Base-by-base conservation (phyloP, 1,139 yeast genomes). In the Scheffersomyces cryptocercus region DNA sequence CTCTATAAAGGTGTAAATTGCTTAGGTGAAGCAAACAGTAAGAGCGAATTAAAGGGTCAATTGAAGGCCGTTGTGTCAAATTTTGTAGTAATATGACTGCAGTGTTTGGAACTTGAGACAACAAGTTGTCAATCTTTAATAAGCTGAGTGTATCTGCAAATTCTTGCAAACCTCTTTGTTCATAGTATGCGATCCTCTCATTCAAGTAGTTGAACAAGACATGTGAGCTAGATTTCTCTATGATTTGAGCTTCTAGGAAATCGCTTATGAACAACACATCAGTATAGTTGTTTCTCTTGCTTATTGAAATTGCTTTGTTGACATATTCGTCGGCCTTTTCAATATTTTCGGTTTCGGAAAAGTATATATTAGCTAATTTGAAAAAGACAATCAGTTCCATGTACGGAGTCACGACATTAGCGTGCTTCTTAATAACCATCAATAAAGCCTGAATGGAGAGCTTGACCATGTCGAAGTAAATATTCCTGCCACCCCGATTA, bases 271-370 rank as follows among this genome's bases (percentile, higher is more conserved):
- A 58, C 38, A 59, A 57, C 15, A 60, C 39, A 3, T 44, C 43
- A 1, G 44, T 29, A n/a, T 62, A 45, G 16, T 53, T 48, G 46
- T 62, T 65, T 41, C 76, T 58, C 10, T 57, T 51, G 5, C 78
- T 62, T 4, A 76, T 49, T 1, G 63, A 51, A 2, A 74, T 55
- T 2, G 80, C 77, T 45, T 59, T 61, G 36, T 60, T 62, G n/a
- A 70, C 61, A 42, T 68, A 70, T 2, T 62, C 66, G 28, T 73
- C 74, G 0, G 82, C 81, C 26, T 59, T 49, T 32, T 65, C 67
- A 11, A 59, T 47, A 44, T 69, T 67, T 11, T 59, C 60, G 0
- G 82, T 77, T 45, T 79, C 83, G 16, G 52, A 49, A 36, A 66
- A 64, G 44, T 72, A 65, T 2, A 76, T 41, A 13, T 53, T 54